A percentile compares a stretch with the other conserved stretches of the same genome.
Evolutionary conservation across 192 early-diverging fungal genomes (phyloP).

Genomic region (Jimgerdemannia flammicorona): DNA sequence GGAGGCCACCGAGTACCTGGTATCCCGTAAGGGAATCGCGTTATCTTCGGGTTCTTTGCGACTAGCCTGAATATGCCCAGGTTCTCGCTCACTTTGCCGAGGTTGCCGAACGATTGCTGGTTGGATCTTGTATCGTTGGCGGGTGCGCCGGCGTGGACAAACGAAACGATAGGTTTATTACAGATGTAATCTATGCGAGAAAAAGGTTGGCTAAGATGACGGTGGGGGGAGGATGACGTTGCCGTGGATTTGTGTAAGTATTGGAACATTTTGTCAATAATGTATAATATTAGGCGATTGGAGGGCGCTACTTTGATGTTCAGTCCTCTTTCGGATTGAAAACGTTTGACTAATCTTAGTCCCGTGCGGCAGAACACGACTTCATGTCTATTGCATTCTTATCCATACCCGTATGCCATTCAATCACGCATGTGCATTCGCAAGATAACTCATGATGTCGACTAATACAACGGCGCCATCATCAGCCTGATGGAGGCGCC

Average conservation of each 20-base stretch:
- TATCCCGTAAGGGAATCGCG: slow-evolving; percentile 33
- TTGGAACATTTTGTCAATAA: background rate
- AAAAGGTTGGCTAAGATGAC: slow-evolving; percentile 16
- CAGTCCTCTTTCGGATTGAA: background rate
- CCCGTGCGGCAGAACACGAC: no score
- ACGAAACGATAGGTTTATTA: slow-evolving; percentile 39
- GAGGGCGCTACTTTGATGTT: background rate
- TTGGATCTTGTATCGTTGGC: slow-evolving; percentile 43
- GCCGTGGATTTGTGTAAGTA: slow-evolving; percentile 8
- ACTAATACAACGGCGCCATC: no score
- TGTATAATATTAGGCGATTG: background rate
- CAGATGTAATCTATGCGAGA: slow-evolving; percentile 18
- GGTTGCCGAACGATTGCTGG: slow-evolving; percentile 27
- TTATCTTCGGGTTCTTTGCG: slow-evolving; percentile 71
- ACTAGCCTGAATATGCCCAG: slow-evolving; percentile 83
- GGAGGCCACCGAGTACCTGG: slow-evolving; percentile 55
- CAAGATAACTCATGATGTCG: no score
- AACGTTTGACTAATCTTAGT: background rate
- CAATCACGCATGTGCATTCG: no score
- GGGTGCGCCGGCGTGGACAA: slow-evolving; percentile 60
- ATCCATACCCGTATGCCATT: no score
- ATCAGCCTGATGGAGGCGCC: no score
- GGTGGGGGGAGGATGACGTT: slow-evolving; percentile 34
- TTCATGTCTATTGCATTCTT: no score
- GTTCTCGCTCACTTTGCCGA: slow-evolving; percentile 63